Percentiles rank a stretch among this genome's conserved stretches.
These are phyloP conservation scores for Stephania japonica DNA, from an alignment of 164 flowering plant species.

Conservation along the genomic window DNA sequence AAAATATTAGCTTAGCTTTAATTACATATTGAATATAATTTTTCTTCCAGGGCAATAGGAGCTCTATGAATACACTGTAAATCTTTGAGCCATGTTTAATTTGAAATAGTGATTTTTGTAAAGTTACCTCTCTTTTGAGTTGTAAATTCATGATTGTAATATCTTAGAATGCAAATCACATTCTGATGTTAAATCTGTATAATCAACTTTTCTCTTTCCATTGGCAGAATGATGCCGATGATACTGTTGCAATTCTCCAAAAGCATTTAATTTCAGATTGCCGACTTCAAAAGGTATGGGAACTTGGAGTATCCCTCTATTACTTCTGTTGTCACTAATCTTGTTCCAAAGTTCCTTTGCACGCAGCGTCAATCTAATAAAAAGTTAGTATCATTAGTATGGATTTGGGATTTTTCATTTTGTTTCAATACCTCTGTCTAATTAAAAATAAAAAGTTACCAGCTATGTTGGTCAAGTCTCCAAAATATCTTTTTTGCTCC, in stretches of 20 bases:
- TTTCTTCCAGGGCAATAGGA: too few relatives aligned
- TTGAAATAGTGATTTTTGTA: background rate
- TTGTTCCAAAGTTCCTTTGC: background rate
- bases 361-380: background rate
- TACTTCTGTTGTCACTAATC: background rate
- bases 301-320: background rate
- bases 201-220: background rate
- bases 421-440: background rate
- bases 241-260: constrained; percentile 45
- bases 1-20: too few relatives aligned
- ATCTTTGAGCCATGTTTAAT: background rate
- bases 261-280: constrained; percentile 55
- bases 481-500: background rate
- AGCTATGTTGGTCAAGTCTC: background rate
- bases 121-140: background rate
- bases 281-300: constrained; percentile 57
- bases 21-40: too few relatives aligned
- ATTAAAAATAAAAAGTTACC: background rate
- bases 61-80: background rate
- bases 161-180: background rate
- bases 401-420: background rate
- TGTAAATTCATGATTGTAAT: background rate
- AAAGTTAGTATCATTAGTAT: background rate
- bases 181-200: too few relatives aligned
- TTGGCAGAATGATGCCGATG: constrained; percentile 60